These are phyloP conservation scores for Aquilaria sinensis DNA, from an alignment of 345 rosid genomes.

Conservation along the genomic window DNA sequence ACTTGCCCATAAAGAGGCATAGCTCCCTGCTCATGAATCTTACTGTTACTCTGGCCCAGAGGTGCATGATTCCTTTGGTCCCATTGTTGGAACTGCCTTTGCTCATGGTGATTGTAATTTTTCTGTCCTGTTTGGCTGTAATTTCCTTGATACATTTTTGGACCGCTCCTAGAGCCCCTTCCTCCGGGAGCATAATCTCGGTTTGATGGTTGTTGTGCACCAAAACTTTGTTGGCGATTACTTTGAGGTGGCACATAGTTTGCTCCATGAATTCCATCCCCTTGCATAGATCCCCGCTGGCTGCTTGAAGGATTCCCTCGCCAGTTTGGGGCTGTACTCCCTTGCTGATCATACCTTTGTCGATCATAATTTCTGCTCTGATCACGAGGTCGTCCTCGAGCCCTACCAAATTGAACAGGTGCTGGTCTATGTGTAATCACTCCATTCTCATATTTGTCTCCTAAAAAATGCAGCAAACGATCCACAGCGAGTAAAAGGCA, in stretches of 20 bases:
- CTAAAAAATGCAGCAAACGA: conserved; percentile 28
- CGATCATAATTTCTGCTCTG: conserved; percentile 25
- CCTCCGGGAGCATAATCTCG: conserved; percentile 33
- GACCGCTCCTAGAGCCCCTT: conserved; percentile 26
- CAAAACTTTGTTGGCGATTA: conserved; percentile 33
- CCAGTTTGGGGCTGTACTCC: conserved; percentile 29
- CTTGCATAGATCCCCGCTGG: conserved; percentile 39
- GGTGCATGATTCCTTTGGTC: conserved; percentile 29
- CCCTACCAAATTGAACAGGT: conserved; percentile 43
- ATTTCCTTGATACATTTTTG: conserved; percentile 30
- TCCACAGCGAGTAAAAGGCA: neutral
- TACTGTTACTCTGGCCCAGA: neutral
- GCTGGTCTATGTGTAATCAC: conserved; percentile 77
- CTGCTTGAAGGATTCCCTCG: conserved; percentile 33
- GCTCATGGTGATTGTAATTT: conserved; percentile 30
- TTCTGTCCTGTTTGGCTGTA: conserved; percentile 37
- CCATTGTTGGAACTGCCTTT: conserved; percentile 36
- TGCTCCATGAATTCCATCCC: conserved; percentile 41
- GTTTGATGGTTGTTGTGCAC: conserved; percentile 32
- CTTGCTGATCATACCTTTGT: conserved; percentile 35
- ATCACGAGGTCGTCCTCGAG: conserved; percentile 37
- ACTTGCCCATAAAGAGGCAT: conserved; percentile 2
- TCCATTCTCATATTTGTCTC: conserved; percentile 88
- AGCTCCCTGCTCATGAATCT: neutral
- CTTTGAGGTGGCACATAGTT: conserved; percentile 39